A percentile compares a stretch with the other conserved stretches of the same genome.
phyloP scores from a whole-genome alignment of 2,329 filamentous ascomycete genomes.

The Aspergillus neotritici region DNA sequence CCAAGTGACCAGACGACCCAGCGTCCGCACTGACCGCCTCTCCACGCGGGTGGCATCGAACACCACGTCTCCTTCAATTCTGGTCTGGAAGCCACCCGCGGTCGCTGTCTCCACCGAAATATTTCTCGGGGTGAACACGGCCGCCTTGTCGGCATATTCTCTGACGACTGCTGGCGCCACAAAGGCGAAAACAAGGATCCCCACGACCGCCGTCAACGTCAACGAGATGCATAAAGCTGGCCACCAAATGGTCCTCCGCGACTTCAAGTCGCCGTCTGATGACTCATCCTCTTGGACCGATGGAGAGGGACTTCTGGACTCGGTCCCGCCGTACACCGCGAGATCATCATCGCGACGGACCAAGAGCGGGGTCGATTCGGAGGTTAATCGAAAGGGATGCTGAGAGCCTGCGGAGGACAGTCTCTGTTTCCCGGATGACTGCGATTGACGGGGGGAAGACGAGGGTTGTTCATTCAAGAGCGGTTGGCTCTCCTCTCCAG shows the following conservation, averaged over 20 bases:
- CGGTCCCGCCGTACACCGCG: constrained; percentile 28
- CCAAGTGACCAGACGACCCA: constrained; percentile 75
- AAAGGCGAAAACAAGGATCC: constrained; percentile 73
- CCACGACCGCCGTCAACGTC: constrained; percentile 52
- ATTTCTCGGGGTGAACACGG: constrained; percentile 74
- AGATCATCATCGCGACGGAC: constrained; percentile 30
- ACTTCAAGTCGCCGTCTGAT: constrained; percentile 10
- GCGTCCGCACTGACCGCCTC: constrained; percentile 63
- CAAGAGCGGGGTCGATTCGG: constrained; percentile 41
- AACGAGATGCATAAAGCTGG: constrained; percentile 67
- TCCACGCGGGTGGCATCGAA: constrained; percentile 73
- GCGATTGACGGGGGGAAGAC: constrained; percentile 16
- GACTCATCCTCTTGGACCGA: constrained; percentile 16
- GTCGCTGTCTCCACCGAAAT: constrained; percentile 84
- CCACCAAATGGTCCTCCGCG: constrained; percentile 53
- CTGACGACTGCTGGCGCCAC: constrained; percentile 73
- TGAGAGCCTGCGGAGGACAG: constrained; percentile 11
- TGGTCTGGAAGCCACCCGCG: constrained; percentile 66
- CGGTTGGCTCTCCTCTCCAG: constrained; percentile 29
- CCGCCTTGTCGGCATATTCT: constrained; percentile 78
- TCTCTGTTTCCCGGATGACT: constrained; percentile 10
- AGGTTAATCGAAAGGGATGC: constrained; percentile 31
- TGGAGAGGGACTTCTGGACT: constrained; percentile 19
- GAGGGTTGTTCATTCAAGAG: constrained; percentile 24
- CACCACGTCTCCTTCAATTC: constrained; percentile 73